Conservation (phyloP, 2,329 filamentous ascomycete species). For the Sclerotinia spermophila region DNA sequence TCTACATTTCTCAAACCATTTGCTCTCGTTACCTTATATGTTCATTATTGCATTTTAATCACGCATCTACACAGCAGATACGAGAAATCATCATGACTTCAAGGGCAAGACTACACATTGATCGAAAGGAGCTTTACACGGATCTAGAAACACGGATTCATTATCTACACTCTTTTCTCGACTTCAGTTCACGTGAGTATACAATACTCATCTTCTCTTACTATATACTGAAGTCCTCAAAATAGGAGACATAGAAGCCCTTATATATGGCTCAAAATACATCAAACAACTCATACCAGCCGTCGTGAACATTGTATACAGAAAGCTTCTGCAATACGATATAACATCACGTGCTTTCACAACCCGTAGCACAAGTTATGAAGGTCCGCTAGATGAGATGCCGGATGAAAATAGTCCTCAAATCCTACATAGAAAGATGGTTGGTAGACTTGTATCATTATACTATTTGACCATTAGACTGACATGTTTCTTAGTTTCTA, state of each 20-base stretch:
- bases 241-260: constrained; percentile 32
- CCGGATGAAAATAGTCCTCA: constrained; percentile 52
- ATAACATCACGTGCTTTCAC: constrained; percentile 77
- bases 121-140: constrained; percentile 27
- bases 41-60: background rate
- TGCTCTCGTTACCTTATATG: background rate
- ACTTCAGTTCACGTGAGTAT: constrained; percentile 22
- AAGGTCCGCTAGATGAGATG: constrained; percentile 44
- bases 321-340: constrained; percentile 75
- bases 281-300: constrained; percentile 66
- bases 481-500: background rate
- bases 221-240: constrained; percentile 24
- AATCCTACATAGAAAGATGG: constrained; percentile 58
- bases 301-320: constrained; percentile 80
- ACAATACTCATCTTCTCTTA: background rate
- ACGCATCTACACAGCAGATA: background rate
- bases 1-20: background rate
- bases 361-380: constrained; percentile 58
- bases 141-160: constrained; percentile 29
- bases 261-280: constrained; percentile 34
- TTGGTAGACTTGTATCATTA: constrained; percentile 11
- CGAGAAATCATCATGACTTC: background rate
- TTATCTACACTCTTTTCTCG: constrained; percentile 34
- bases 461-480: background rate
- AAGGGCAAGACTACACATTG: constrained; percentile 21